Conservation (phyloP, 345 rosid species). For the Triadica sebifera region DNA sequence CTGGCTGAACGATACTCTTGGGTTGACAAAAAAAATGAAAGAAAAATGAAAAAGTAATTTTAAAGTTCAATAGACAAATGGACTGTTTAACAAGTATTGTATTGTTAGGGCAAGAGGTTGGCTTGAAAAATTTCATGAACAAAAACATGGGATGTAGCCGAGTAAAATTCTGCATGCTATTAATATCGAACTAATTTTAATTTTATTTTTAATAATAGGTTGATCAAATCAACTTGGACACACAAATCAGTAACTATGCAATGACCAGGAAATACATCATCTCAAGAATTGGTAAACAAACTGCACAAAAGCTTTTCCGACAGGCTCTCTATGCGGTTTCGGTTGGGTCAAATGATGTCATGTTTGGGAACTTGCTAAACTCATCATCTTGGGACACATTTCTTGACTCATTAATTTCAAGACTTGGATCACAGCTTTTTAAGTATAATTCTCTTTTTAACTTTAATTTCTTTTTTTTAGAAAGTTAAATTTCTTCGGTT, state of each 20-base stretch:
- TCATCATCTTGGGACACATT: no score
- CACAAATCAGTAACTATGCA: constrained; percentile 54
- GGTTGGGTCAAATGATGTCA: constrained; percentile 72
- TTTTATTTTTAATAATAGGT: constrained; percentile 36
- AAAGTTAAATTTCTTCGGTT: no score
- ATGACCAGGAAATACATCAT: constrained; percentile 48
- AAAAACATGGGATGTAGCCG: no score
- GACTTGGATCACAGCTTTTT: constrained; percentile 55
- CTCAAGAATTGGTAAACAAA: constrained; percentile 37
- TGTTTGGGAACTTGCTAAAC: constrained; percentile 10
- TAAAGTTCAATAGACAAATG: no score
- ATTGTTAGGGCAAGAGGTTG: background rate
- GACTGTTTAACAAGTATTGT: no score
- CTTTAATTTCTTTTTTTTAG: no score
- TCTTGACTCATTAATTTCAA: constrained; percentile 7
- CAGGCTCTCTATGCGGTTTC: constrained; percentile 50
- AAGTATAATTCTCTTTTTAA: constrained; percentile 26
- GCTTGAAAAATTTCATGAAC: constrained; percentile 30
- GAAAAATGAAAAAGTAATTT: no score
- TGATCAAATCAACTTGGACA: constrained; percentile 60
- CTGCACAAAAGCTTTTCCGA: constrained; percentile 35
- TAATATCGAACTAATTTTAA: no score
- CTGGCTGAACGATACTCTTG: no score
- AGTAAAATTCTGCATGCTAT: no score
- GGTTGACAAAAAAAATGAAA: no score